Base-by-base conservation (phyloP, 176 grass and related monocot genomes). In the Chloris gayana region DNA sequence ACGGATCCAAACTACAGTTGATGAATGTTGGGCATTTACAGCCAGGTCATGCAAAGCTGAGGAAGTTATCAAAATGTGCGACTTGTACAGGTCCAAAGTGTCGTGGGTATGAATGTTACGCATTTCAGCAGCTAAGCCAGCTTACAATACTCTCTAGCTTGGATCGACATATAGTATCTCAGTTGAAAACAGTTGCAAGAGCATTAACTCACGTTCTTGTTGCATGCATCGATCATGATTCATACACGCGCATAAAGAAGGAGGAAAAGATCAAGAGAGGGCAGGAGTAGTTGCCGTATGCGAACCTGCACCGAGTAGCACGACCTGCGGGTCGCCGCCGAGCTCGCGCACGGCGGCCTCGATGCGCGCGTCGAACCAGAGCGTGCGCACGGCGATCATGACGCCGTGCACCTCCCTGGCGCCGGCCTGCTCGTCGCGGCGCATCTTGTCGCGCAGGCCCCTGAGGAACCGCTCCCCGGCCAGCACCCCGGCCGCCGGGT, bases 271-370 rank as follows among this genome's bases (percentile, higher is more conserved):
- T 15, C 61, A 2, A 32, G 29, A 62, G 14, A 6, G 1, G 2
- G 3, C 1, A 29, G 58, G 0, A 64, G 14, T 0, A 32, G 18
- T 29, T 44, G 5, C 47, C 41, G 46, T 39, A 87, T n/a, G n/a
- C 84, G 68, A 53, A 98, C 95, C 95, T 95, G 95, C 95, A 27
- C 95, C 95, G 50, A 98, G 93, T 58, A 98, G 82, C 30, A 98
- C 95, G 45, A 98, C 87, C 82, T 98, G 95, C 58, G 93, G 71
- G 25, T 14, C 74, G 24, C 74, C 88, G 69, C 73, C 81, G 37
- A 94, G 91, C 44, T 17, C 18, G 59, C 14, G 38, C 74, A 98
- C 84, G 35, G 92, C 92, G 22, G 95, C 90, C 75, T 91, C 86
- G 67, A 98, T 64, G 60, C 92, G 83, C 2, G 66, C 30, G 79